phyloP scores from a whole-genome alignment of 495 filamentous ascomycete genomes.

The Staphylotrichum longicolle region DNA sequence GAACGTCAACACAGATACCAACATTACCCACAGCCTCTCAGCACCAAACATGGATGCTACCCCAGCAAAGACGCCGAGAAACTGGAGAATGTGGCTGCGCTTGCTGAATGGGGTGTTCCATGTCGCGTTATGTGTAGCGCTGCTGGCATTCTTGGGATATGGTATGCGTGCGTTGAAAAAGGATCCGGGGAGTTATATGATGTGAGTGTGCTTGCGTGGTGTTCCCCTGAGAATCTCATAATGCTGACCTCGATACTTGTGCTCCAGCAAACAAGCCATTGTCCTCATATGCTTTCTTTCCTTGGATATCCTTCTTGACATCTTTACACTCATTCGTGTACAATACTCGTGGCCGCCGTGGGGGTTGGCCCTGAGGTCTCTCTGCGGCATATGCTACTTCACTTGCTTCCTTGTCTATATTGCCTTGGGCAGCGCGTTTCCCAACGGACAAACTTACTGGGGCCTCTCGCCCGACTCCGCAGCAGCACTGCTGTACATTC shows the following conservation, averaged over 20 bases:
- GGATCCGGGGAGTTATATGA: conserved; percentile 6
- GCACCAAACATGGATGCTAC: background rate
- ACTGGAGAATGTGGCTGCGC: conserved; percentile 9
- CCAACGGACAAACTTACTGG: conserved; percentile 27
- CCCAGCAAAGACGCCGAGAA: background rate
- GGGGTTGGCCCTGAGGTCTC: conserved; percentile 24
- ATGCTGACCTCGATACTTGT: background rate
- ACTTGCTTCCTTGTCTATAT: conserved; percentile 32
- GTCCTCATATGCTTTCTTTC: conserved; percentile 32
- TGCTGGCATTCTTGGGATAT: conserved; percentile 11
- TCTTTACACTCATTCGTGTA: conserved; percentile 31
- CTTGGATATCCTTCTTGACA: conserved; percentile 33
- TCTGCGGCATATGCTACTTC: conserved; percentile 28
- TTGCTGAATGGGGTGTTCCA: conserved; percentile 17
- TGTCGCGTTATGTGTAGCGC: conserved; percentile 12
- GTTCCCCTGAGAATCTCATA: background rate
- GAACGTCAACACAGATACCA: conserved; percentile 12
- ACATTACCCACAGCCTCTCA: background rate
- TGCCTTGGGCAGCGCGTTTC: conserved; percentile 28
- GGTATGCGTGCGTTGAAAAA: conserved; percentile 9
- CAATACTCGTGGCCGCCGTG: conserved; percentile 24
- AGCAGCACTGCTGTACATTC: conserved; percentile 27
- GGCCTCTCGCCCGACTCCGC: conserved; percentile 21
- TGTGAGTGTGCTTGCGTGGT: conserved; percentile 6
- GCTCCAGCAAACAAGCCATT: conserved; percentile 26